Base-by-base conservation (phyloP, 768 basidiomycete species). In the Psilocybe tampanensis region DNA sequence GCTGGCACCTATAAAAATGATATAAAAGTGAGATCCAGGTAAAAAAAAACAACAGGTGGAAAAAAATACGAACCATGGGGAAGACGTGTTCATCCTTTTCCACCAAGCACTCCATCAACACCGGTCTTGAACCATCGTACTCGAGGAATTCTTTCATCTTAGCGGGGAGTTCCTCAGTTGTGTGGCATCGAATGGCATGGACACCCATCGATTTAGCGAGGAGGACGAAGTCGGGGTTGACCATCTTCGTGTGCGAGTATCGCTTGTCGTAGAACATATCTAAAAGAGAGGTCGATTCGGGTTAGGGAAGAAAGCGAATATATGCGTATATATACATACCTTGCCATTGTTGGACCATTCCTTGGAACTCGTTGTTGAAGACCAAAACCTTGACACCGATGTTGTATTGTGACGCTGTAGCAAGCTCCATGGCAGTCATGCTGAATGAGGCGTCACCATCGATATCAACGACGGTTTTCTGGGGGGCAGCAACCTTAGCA, bases 321-420 rank as follows among this genome's bases (percentile, higher is more conserved):
- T 18, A 64, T 51, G 52, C 50, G 52, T 18, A 56, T 48, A 52
- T 44, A 33, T 21, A 68, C 80, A 48, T 56, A 94, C 93, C 93
- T 82, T 98, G 97, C 97, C 96, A 98, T 79, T 99, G 97, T 29
- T 93, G 77, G 12, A 98, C 97, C 97, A 99, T 99, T 53, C 97
- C 97, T 73, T 97, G 95, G 83, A 95, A 97, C 68, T 95, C 94
- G 73, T 97, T 98, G 80, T 97, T 96, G 66, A 98, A 74, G 21
- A 97, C 74, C 62, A 97, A 79, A 39, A 94, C 90, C 76, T 99
- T 99, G 68, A 98, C 94, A 56, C 97, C 96, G 61, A 99, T 97
- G 67, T 83, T 74, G 76, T 83, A 94, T 68, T 95, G 92, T 22
- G 91, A 81, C 4, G 97, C 97, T 0, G 97, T 99, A 21, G 89